Percentiles rank a stretch among this genome's conserved stretches.
Evolutionary conservation across 106 monocot species (phyloP).

Genomic region (Dioscorea dumetorum): DNA sequence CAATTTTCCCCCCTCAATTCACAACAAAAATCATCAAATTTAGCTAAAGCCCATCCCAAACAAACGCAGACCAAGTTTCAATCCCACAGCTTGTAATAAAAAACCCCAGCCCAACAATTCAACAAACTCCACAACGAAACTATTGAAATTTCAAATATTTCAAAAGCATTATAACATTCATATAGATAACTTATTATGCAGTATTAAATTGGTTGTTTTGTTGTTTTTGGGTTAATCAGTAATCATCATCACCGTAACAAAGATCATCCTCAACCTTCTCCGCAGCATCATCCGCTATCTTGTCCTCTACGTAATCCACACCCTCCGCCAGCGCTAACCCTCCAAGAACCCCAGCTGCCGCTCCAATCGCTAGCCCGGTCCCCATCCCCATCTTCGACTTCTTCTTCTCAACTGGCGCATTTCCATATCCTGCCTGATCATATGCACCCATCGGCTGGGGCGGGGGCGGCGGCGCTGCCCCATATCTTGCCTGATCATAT

Average conservation of each 20-base stretch:
- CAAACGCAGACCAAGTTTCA: too few species aligned
- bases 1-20: too few species aligned
- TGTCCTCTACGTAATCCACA: slow-evolving; percentile 57
- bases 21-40: too few species aligned
- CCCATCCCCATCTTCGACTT: slow-evolving; percentile 74
- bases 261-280: slow-evolving; percentile 72
- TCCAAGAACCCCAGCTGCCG: slow-evolving; percentile 75
- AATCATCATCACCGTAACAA: slow-evolving; percentile 36
- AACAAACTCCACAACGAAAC: too few species aligned
- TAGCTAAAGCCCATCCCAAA: too few species aligned
- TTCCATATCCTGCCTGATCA: background rate
- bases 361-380: slow-evolving; percentile 84
- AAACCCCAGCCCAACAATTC: too few species aligned
- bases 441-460: slow-evolving; percentile 7
- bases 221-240: background rate
- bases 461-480: background rate
- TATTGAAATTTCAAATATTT: too few species aligned
- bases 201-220: too few species aligned
- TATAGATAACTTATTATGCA: too few species aligned
- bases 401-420: slow-evolving; percentile 27
- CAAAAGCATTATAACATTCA: too few species aligned
- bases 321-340: slow-evolving; percentile 82
- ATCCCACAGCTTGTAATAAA: too few species aligned
- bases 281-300: slow-evolving; percentile 58
- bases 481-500: slow-evolving; percentile 8